A percentile compares a stretch with the other conserved stretches of the same genome.
Conservation (phyloP, 2,329 filamentous ascomycete species). For the Cadophora gregata region DNA sequence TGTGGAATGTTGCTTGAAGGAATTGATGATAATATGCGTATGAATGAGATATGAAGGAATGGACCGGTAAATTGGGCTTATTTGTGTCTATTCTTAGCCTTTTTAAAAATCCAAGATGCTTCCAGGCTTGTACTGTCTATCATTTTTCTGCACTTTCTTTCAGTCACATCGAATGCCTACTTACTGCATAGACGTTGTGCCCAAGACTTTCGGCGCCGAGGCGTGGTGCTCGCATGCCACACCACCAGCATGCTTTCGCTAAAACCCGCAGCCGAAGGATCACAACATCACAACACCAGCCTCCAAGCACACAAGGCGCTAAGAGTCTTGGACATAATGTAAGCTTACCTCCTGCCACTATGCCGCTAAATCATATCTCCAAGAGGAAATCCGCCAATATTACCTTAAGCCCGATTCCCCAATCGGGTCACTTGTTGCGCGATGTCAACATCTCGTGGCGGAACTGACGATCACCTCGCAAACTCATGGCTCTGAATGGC, state of each 20-base stretch:
- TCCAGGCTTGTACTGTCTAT: neutral
- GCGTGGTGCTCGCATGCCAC: neutral
- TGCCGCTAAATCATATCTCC: neutral
- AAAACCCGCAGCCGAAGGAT: slow-evolving; percentile 1
- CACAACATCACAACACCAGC: neutral
- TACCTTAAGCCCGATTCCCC: neutral
- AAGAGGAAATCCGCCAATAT: neutral
- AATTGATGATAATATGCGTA: neutral
- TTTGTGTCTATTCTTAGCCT: neutral
- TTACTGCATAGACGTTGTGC: neutral
- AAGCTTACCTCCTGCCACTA: neutral
- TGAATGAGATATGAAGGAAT: neutral
- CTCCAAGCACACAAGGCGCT: slow-evolving; percentile 3
- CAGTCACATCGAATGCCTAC: neutral
- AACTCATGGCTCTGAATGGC: slow-evolving; percentile 1
- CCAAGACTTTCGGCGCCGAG: neutral
- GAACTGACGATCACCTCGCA: neutral
- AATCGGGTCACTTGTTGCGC: slow-evolving; percentile 2
- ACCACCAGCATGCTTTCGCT: neutral
- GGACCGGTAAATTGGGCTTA: neutral
- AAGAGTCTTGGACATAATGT: neutral
- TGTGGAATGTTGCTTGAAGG: neutral
- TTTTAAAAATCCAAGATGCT: neutral
- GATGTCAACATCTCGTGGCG: neutral
- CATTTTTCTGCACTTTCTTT: neutral